phyloP scores from a whole-genome alignment of 768 basidiomycete species.

The Lyophyllum atratum region DNA sequence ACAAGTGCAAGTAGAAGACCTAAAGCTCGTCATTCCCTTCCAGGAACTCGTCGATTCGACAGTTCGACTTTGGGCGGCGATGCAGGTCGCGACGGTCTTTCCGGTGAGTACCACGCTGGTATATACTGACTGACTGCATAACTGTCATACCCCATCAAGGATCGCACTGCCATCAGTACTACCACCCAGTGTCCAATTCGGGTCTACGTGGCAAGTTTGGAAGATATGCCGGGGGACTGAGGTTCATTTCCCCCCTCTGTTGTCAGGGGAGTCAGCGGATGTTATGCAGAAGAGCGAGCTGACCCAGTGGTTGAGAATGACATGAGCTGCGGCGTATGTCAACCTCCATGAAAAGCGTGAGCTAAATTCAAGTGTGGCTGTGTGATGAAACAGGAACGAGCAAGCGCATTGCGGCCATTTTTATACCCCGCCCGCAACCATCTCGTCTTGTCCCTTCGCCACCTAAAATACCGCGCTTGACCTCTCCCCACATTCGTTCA shows the following conservation, averaged over 20 bases:
- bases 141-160: too few species aligned
- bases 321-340: neutral
- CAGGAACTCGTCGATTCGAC: neutral
- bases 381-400: slow-evolving; percentile 11
- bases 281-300: neutral
- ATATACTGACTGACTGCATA: too few species aligned
- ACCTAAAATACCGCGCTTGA: neutral
- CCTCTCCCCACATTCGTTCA: slow-evolving; percentile 5
- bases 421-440: slow-evolving; percentile 12
- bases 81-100: too few species aligned
- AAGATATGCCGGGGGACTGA: too few species aligned
- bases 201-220: too few species aligned
- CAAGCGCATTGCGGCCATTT: slow-evolving; percentile 2
- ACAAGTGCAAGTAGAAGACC: too few species aligned
- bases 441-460: neutral
- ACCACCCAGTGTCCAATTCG: too few species aligned
- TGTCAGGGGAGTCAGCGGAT: too few species aligned
- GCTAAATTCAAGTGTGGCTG: slow-evolving; percentile 4
- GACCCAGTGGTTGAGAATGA: neutral
- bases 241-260: too few species aligned
- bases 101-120: too few species aligned
- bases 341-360: neutral
- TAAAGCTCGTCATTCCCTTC: too few species aligned
- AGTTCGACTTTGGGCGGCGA: neutral
- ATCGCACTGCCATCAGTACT: too few species aligned